Conservation (phyloP, 1,284 basidiomycete species). For the Schizophyllum commune region DNA sequence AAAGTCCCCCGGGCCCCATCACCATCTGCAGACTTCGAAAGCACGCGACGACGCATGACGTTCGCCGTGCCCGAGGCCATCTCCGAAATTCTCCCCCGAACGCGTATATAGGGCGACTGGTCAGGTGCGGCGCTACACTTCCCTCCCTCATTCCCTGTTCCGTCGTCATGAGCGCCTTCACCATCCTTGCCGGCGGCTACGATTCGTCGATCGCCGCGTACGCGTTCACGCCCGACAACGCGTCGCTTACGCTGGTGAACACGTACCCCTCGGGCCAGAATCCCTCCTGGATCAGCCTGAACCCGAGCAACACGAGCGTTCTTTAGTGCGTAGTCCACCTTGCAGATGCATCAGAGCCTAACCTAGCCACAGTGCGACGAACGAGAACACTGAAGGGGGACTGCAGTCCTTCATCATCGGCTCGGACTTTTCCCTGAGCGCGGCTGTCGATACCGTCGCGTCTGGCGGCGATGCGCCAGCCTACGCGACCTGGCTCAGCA, state of each 20-base stretch:
- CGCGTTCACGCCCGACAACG: constrained; percentile 42
- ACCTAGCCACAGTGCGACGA: constrained; percentile 37
- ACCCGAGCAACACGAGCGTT: constrained; percentile 45
- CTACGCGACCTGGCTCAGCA: constrained; percentile 41
- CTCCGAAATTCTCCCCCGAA: no score
- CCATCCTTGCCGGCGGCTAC: constrained; percentile 56
- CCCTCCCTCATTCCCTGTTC: not conserved
- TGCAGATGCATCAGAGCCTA: not conserved
- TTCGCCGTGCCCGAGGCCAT: no score
- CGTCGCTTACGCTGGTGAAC: constrained; percentile 35
- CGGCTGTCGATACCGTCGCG: constrained; percentile 36
- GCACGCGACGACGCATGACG: no score
- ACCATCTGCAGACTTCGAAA: no score
- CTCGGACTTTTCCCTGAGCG: constrained; percentile 34
- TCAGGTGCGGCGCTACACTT: no score
- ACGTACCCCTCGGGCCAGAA: constrained; percentile 43
- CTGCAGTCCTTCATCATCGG: constrained; percentile 52
- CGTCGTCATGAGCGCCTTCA: constrained; percentile 45
- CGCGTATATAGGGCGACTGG: no score
- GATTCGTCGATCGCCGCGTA: constrained; percentile 54
- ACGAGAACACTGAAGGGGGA: constrained; percentile 37
- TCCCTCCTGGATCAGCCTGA: constrained; percentile 48
- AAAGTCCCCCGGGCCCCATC: no score
- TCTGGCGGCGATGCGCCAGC: constrained; percentile 48
- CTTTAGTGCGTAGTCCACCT: constrained; percentile 42